Base-by-base conservation (phyloP, 2,329 filamentous ascomycete genomes). In the Ophiocordyceps camponoti-rufipedis region DNA sequence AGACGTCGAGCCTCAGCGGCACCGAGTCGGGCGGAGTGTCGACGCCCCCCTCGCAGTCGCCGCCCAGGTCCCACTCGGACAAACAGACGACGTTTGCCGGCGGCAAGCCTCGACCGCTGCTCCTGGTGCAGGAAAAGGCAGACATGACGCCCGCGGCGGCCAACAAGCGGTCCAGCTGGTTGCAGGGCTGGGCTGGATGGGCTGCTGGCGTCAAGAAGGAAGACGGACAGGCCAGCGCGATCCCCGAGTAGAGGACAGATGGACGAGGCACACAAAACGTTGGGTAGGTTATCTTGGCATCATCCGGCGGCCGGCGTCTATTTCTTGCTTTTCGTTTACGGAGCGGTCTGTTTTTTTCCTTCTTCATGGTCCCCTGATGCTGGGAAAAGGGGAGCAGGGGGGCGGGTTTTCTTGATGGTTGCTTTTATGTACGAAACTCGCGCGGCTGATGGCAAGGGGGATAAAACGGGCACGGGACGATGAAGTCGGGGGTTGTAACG, bases 81-180 rank as follows among this genome's bases (percentile, higher is more conserved):
- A 74, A 75, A 59, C 66, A 67, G 48, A 75, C 70, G 35, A 76
- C 72, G 2, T 75, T 74, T 50, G 64, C 75, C 46, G 74, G 74
- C 4, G 77, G 77, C 41, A 91, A 91, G 62, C 79, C 93, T 48
- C 75, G 88, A 33, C 89, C 89, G 7, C 67, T 98, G 51, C 74
- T 89, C 14, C 71, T 98, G 29, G 87, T 96, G 42, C 84, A 91
- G 62, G 85, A 94, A 64, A 81, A 81, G 52, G 60, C 64, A 19
- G 73, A 75, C 38, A 19, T 19, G 44, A 58, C 57, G 2, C 62
- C 67, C 48, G 23, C 23, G 23, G 68, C 70, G 53, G 58, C 63
- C 45, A 72, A 71, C 55, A 81, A 80, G 65, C 66, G 78, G 43
- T 66, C 69, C 18, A 81, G 75, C 59, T 82, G 78, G 78, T 63